Evolutionary conservation across 306 rosid species (phyloP), one percentile per base, ranked within the genome.

Genomic region (Vicia sativa): DNA sequence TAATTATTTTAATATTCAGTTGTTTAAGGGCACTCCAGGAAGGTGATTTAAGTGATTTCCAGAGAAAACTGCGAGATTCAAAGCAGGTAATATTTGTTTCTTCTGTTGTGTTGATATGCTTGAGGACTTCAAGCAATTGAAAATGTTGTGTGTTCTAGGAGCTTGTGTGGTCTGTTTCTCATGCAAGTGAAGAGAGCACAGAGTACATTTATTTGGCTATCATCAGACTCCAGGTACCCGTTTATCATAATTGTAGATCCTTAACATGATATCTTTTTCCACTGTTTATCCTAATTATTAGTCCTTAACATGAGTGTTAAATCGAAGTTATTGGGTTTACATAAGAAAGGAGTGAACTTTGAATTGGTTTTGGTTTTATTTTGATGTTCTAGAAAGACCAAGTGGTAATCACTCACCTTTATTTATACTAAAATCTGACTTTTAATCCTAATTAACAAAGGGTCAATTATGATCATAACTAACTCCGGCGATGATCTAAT

Each of bases 171-270:
- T 86, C 91, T 56, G 84, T 89, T 83, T 89, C 95, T 83, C 88
- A 67, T 71, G 89, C 96, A 75, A 92, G 98, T 78, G 96, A 89
- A 78, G 95, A 92, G 74, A 89, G 95, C 81, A 86, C 98, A 0
- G 96, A 87, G 74, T 82, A 78, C 78, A 89, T 92, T 65, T 89
- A 84, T 78, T 77, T 83, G 63, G 76, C 96, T 50, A 83, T 92
- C 67, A 80, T 86, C 74, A 89, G 86, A 68, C 91, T 92, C 61
- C 96, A 92, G 96, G 98, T 92, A 84, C 57, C 43, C 9, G 21
- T 50, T 50, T 46, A 35, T 68, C 58, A 38, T 6, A 31, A 31
- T 18, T 72, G 41, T 74, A 1, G 69, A 70, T 71, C 61, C 9
- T 34, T 34, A 34, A 34, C 19, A 35, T 68, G 68, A 52, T 39